A percentile compares a stretch with the other conserved stretches of the same genome.
Conservation (phyloP, 306 rosid genomes). For the Cucurbita ficifolia region DNA sequence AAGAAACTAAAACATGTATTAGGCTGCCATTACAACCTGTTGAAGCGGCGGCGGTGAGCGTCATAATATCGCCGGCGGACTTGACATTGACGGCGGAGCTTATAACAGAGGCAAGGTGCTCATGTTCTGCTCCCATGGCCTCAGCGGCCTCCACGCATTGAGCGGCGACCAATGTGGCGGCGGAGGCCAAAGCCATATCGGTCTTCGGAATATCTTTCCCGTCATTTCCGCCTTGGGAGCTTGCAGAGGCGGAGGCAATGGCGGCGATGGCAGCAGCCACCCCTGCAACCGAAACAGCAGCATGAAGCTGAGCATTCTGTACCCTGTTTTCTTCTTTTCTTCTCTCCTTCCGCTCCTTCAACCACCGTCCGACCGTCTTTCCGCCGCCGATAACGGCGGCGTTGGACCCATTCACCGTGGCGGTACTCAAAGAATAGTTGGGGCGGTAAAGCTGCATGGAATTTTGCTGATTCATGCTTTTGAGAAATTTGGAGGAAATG, state of each 20-base stretch:
- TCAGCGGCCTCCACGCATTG: slow-evolving; percentile 95
- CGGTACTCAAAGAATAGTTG: slow-evolving; percentile 15
- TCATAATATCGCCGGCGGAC: slow-evolving; percentile 80
- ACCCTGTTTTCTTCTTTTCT: slow-evolving; percentile 81
- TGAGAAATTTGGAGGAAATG: background rate
- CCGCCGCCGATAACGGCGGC: slow-evolving; percentile 21
- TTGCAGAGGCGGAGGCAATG: slow-evolving; percentile 69
- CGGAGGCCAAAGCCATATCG: slow-evolving; percentile 81
- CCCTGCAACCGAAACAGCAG: slow-evolving; percentile 77
- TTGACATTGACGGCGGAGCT: slow-evolving; percentile 86
- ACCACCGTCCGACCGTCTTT: slow-evolving; percentile 89
- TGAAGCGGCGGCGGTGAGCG: slow-evolving; percentile 80
- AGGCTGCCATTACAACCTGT: slow-evolving; percentile 29
- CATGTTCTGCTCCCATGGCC: slow-evolving; percentile 82
- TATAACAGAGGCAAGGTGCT: slow-evolving; percentile 64
- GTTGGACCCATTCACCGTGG: slow-evolving; percentile 12
- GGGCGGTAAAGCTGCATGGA: slow-evolving; percentile 43
- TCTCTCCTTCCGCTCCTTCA: slow-evolving; percentile 83
- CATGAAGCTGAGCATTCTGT: slow-evolving; percentile 82
- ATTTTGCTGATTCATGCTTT: background rate
- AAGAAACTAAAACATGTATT: too few species aligned
- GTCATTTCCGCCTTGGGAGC: slow-evolving; percentile 28
- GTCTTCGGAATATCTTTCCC: slow-evolving; percentile 64
- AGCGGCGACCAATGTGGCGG: slow-evolving; percentile 82
- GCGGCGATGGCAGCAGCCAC: slow-evolving; percentile 84